Conservation (phyloP, 1,284 basidiomycete species). For the Inonotus hispidus region DNA sequence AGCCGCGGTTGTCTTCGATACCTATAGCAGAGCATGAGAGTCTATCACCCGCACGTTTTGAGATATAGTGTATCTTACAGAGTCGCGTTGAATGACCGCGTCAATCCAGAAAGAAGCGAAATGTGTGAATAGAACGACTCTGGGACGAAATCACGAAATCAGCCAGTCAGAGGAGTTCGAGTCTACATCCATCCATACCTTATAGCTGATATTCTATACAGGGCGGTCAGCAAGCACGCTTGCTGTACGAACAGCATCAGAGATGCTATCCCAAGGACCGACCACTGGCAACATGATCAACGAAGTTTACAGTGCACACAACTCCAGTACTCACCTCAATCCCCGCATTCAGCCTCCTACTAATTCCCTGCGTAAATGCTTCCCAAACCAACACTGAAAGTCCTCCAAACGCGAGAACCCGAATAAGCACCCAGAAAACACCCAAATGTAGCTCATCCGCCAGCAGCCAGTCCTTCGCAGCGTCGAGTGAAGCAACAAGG, state of each 20-base stretch:
- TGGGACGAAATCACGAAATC: slow-evolving; percentile 28
- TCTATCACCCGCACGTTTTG: not conserved
- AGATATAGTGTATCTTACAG: slow-evolving; percentile 32
- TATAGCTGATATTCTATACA: slow-evolving; percentile 58
- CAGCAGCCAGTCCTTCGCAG: slow-evolving; percentile 59
- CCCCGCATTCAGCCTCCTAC: slow-evolving; percentile 26
- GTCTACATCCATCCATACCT: slow-evolving; percentile 39
- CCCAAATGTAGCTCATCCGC: slow-evolving; percentile 48
- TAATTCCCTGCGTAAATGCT: slow-evolving; percentile 43
- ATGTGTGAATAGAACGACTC: slow-evolving; percentile 61
- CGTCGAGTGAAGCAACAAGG: slow-evolving; percentile 56
- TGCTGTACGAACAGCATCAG: slow-evolving; percentile 63
- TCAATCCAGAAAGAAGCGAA: slow-evolving; percentile 62
- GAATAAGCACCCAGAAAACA: slow-evolving; percentile 67
- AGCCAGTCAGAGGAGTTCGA: not conserved
- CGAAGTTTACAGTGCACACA: not conserved
- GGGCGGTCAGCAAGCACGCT: slow-evolving; percentile 52
- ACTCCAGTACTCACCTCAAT: slow-evolving; percentile 47
- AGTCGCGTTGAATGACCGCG: slow-evolving; percentile 41
- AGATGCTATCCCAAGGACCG: slow-evolving; percentile 59
- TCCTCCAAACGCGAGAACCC: slow-evolving; percentile 60
- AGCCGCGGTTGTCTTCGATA: slow-evolving; percentile 30
- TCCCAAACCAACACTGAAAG: slow-evolving; percentile 57
- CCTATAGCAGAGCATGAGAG: not conserved
- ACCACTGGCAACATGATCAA: slow-evolving; percentile 45